phyloP scores from a whole-genome alignment of 306 rosid species.

The Vigna angularis region DNA sequence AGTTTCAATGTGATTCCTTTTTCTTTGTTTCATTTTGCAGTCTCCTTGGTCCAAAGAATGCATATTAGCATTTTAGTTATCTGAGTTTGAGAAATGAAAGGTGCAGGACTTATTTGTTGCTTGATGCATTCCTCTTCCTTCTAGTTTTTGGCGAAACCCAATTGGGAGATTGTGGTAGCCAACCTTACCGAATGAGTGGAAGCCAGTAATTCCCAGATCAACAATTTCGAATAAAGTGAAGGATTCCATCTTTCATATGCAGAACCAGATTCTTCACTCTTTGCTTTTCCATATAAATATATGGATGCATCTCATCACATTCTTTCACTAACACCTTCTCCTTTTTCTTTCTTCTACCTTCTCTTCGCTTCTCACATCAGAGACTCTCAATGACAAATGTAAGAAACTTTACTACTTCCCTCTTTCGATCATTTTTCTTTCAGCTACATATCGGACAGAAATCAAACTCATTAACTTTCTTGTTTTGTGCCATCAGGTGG shows the following conservation, averaged over 20 bases:
- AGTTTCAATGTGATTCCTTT: no score
- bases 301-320: neutral
- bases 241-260: conserved; percentile 44
- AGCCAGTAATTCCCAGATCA: conserved; percentile 43
- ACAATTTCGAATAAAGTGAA: conserved; percentile 47
- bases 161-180: conserved; percentile 48
- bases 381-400: conserved; percentile 57
- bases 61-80: neutral
- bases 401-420: conserved; percentile 21
- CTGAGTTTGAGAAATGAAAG: neutral
- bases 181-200: conserved; percentile 47
- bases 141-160: conserved; percentile 14
- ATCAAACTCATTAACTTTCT: conserved; percentile 17
- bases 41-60: no score
- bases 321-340: neutral
- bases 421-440: conserved; percentile 3
- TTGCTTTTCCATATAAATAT: conserved; percentile 31
- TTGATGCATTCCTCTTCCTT: conserved; percentile 23
- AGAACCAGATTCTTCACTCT: conserved; percentile 56
- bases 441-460: neutral
- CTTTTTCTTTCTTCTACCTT: neutral
- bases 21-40: no score
- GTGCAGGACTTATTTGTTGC: neutral
- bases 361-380: neutral
- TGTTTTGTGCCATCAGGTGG: conserved; percentile 55